A percentile compares a stretch with the other conserved stretches of the same genome.
These are phyloP conservation scores for Pleurotus tuoliensis DNA, from an alignment of 768 basidiomycete species.

Conservation along the genomic window DNA sequence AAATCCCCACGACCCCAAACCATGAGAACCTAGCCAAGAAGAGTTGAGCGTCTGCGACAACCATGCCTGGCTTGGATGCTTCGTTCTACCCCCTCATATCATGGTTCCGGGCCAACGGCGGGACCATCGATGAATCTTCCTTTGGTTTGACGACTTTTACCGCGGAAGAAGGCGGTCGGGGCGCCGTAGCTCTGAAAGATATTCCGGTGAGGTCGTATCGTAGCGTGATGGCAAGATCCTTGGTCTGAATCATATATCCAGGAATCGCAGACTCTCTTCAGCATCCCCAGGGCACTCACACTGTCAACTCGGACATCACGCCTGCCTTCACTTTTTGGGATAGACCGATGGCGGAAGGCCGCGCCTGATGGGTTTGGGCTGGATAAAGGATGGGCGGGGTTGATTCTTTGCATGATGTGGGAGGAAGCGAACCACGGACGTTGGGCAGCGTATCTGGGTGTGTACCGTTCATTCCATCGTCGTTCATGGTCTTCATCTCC, in stretches of 20 bases:
- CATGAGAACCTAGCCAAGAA: too few species aligned
- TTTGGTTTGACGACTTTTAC: constrained; percentile 47
- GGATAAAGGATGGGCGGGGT: constrained; percentile 74
- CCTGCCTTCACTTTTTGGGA: constrained; percentile 58
- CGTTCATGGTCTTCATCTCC: constrained; percentile 3
- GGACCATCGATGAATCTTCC: constrained; percentile 39
- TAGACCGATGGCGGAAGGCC: constrained; percentile 57
- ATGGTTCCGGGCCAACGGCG: constrained; percentile 60
- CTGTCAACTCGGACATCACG: constrained; percentile 76
- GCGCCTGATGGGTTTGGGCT: constrained; percentile 28
- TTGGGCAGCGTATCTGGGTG: constrained; percentile 75
- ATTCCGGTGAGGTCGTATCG: constrained; percentile 49
- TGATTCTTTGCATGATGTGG: constrained; percentile 97
- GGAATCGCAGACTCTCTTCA: constrained; percentile 76
- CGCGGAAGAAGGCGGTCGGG: constrained; percentile 58
- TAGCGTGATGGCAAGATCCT: too few species aligned
- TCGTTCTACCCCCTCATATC: constrained; percentile 29
- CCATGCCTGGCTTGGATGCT: not conserved
- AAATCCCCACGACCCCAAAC: too few species aligned
- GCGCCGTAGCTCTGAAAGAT: constrained; percentile 69
- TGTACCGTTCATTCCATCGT: constrained; percentile 15
- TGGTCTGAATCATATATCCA: constrained; percentile 21
- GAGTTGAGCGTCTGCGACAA: not conserved
- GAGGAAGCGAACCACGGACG: constrained; percentile 61
- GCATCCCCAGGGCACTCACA: constrained; percentile 72